Percentiles rank a stretch among this genome's conserved stretches.
These are phyloP conservation scores for Cornus suecica DNA, from an alignment of 148 eudicot genomes.

Conservation along the genomic window DNA sequence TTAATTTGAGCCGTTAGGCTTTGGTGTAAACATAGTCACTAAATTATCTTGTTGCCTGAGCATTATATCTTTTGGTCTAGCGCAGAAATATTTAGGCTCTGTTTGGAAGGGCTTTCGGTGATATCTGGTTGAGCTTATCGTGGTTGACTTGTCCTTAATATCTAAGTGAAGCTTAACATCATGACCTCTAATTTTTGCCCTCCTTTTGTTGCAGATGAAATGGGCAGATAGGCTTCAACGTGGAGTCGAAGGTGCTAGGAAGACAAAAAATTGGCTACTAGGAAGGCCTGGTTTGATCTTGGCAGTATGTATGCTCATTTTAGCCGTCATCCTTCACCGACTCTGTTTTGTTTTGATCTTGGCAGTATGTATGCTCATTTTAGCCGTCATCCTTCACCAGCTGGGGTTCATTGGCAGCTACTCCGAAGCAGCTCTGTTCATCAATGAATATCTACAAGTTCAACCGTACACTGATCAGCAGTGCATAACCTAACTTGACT, in stretches of 20 bases:
- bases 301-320: conserved; percentile 75
- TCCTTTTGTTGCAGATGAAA: conserved; percentile 57
- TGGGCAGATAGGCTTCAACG: conserved; percentile 94
- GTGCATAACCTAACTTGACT: not conserved
- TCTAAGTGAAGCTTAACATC: not conserved
- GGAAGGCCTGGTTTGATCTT: conserved; percentile 81
- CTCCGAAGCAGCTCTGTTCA: not conserved
- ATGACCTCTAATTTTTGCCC: not conserved
- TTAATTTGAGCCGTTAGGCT: not conserved
- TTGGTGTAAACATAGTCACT: not conserved
- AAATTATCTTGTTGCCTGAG: not conserved
- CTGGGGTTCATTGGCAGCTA: conserved; percentile 76
- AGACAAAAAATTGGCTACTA: conserved; percentile 90
- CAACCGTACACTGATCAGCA: not conserved
- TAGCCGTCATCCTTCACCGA: conserved; percentile 79
- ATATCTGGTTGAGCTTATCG: not conserved
- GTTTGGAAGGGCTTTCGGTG: not conserved
- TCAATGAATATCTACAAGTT: not conserved
- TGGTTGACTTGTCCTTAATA: not conserved
- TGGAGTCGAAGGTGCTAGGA: conserved; percentile 70
- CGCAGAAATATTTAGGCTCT: not conserved
- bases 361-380: too few relatives aligned
- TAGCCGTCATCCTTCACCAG: too few relatives aligned
- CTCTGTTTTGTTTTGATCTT: too few relatives aligned
- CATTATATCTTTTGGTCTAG: not conserved